Conservation (phyloP, 1,139 yeast species). For the Suhomyces bokatorum region DNA sequence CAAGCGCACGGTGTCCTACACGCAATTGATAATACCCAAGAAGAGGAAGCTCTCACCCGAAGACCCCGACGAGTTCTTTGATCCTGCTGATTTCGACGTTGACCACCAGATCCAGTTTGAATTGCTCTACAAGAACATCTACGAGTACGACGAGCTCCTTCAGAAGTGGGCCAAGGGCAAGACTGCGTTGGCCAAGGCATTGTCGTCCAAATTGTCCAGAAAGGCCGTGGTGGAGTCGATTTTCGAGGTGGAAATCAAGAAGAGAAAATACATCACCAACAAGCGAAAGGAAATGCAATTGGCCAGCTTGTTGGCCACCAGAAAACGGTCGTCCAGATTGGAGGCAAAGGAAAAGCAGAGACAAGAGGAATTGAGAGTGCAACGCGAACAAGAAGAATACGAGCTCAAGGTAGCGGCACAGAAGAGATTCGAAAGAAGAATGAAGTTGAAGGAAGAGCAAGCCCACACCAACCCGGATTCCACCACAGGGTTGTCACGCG, state of each 20-base stretch:
- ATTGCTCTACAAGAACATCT: conserved; percentile 34
- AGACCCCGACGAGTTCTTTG: conserved; percentile 32
- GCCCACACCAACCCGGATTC: conserved; percentile 19
- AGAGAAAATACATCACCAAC: conserved; percentile 43
- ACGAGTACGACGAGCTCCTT: conserved; percentile 31
- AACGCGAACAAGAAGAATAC: conserved; percentile 33
- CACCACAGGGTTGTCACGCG: conserved; percentile 36
- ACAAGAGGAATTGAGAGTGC: conserved; percentile 36
- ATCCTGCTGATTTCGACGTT: conserved; percentile 35
- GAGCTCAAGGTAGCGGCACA: conserved; percentile 35
- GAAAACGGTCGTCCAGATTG: conserved; percentile 30
- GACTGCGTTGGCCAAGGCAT: conserved; percentile 20
- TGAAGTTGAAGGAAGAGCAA: conserved; percentile 23
- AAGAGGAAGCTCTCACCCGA: conserved; percentile 38
- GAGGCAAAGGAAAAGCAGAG: conserved; percentile 49
- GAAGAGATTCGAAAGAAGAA: conserved; percentile 41
- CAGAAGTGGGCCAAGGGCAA: conserved; percentile 19
- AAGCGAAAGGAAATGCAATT: conserved; percentile 51
- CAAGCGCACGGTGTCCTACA: conserved; percentile 35
- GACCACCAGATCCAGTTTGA: conserved; percentile 28
- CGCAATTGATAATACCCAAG: conserved; percentile 41
- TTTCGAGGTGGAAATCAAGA: conserved; percentile 28
- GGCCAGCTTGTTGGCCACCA: conserved; percentile 47
- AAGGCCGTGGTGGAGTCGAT: conserved; percentile 27
- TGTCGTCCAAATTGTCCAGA: conserved; percentile 21